phyloP scores from a whole-genome alignment of 2,329 filamentous ascomycete genomes.

The Aureobasidium sp. region DNA sequence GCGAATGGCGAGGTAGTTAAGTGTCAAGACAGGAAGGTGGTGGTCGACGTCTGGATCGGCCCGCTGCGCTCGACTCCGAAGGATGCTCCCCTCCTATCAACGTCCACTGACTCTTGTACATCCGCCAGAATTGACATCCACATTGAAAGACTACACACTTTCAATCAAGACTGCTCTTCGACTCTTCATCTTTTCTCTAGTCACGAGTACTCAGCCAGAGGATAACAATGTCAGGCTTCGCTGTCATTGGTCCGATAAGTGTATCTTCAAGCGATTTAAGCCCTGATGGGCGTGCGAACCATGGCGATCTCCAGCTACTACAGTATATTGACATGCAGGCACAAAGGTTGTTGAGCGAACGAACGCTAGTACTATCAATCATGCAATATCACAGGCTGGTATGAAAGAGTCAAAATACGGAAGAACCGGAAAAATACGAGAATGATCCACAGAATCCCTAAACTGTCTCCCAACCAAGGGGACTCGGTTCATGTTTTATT shows the following conservation, averaged over 20 bases:
- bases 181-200: not conserved
- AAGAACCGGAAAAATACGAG: not conserved
- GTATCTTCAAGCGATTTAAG: not conserved
- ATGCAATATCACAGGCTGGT: not conserved
- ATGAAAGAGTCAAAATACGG: not conserved
- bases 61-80: not conserved
- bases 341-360: not conserved
- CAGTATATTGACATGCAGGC: not conserved
- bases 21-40: constrained; percentile 2
- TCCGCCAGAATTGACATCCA: no score
- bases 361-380: not conserved
- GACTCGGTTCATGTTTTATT: not conserved
- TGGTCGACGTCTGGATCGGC: not conserved
- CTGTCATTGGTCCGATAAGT: constrained; percentile 9
- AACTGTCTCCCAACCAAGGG: not conserved
- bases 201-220: not conserved
- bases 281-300: not conserved
- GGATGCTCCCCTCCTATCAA: not conserved
- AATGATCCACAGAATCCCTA: not conserved
- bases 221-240: not conserved
- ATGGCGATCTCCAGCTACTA: not conserved
- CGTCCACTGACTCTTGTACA: not conserved
- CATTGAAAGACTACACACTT: no score
- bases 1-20: not conserved
- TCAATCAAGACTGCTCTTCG: no score